Base-by-base conservation (phyloP, 345 rosid genomes). In the Geranium rotundifolium region DNA sequence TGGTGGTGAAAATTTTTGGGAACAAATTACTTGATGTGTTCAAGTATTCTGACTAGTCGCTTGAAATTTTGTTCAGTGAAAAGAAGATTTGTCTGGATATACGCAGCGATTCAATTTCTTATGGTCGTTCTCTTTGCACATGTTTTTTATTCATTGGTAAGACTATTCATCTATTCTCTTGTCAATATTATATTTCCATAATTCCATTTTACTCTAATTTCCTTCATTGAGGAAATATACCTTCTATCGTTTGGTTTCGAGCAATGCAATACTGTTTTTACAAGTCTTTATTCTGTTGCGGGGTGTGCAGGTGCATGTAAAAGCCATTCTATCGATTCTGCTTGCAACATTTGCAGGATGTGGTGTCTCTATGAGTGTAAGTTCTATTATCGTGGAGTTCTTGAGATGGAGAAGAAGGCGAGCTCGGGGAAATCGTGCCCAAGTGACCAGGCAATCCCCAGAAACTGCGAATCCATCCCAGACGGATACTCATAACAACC, bases 321-420 rank as follows among this genome's bases (percentile, higher is more conserved):
- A 83, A 76, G 81, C 96, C 19, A 83, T 90, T 67, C 77, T 93
- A 64, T 84, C 97, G 0, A 72, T 87, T 56, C 84, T 87, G 57
- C 81, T 93, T 0, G 87, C 97, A 13, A 84, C 96, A 63, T 87
- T 93, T 72, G 77, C 93, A 1, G 97, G 96, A 37, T 86, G 87
- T 57, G 96, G 97, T 54, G 80, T 86, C 0, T 80, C 95, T 13
- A 89, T 87, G 93, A 83, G 96, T 57, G 85, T 81, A 29, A 84
- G 95, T 67, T 87, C 97, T 18, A 80, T 89, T n/a, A 13, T 86
- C 19, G 80, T 90, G 12, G 99, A 93, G 87, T 70, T 87, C 69
- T 56, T 76, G 61, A 82, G 96, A 76, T 93, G 87, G 87, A 81
- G 73, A 74, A 79, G 88, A 69, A 76, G 88, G 63, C 58, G 81